Evolutionary conservation across 1,284 basidiomycete genomes (phyloP).

Genomic region (Apiotrichum porosum): DNA sequence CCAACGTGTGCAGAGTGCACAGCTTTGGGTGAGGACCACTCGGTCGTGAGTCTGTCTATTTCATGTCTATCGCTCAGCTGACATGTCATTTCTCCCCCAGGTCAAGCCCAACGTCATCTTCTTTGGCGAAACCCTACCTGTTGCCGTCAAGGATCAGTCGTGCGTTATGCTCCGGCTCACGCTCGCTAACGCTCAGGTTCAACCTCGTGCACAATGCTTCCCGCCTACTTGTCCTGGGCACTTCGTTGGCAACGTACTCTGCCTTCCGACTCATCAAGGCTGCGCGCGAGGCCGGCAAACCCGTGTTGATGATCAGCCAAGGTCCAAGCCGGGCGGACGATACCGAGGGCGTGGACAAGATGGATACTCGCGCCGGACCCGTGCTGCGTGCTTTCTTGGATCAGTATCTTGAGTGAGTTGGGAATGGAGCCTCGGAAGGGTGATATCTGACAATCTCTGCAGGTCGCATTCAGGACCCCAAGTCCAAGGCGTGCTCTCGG

Average conservation of each 20-base stretch:
- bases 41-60: conserved; percentile 4
- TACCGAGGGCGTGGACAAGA: conserved; percentile 66
- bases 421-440: background rate
- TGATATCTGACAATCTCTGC: background rate
- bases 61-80: too few relatives aligned
- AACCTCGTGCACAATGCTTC: conserved; percentile 59
- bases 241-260: conserved; percentile 85
- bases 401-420: conserved; percentile 35
- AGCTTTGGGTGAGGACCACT: conserved; percentile 43
- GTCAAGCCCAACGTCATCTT: conserved; percentile 81
- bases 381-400: conserved; percentile 60
- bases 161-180: conserved; percentile 47
- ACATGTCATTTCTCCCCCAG: too few relatives aligned
- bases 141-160: conserved; percentile 63
- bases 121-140: conserved; percentile 74
- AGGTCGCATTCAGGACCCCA: background rate
- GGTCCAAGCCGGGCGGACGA: conserved; percentile 79
- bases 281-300: conserved; percentile 68
- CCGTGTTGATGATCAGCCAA: conserved; percentile 72
- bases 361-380: conserved; percentile 65
- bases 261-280: conserved; percentile 80
- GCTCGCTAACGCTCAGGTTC: conserved; percentile 52
- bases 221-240: conserved; percentile 72
- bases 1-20: conserved; percentile 66
- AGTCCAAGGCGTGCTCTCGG: conserved; percentile 18